These are phyloP conservation scores for Yamadazyma triangularis DNA, from an alignment of 1,139 yeast genomes.

Conservation along the genomic window DNA sequence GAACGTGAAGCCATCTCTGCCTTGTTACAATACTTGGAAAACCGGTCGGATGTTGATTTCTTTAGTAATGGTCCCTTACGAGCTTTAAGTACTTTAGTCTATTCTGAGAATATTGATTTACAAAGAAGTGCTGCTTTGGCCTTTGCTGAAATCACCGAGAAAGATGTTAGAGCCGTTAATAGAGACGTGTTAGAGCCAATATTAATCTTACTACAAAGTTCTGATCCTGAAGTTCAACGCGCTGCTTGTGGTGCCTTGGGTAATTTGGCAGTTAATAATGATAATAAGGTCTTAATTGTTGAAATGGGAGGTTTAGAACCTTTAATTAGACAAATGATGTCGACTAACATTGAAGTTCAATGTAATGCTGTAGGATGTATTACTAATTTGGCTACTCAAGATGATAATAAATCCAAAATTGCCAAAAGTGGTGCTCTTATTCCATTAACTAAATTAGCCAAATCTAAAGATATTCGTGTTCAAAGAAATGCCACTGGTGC, in stretches of 20 bases:
- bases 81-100: conserved; percentile 88
- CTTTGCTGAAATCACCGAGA: conserved; percentile 97
- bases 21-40: conserved; percentile 81
- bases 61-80: conserved; percentile 86
- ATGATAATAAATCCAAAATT: conserved; percentile 90
- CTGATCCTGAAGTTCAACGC: conserved; percentile 92
- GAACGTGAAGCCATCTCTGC: conserved; percentile 96
- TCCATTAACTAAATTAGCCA: conserved; percentile 90
- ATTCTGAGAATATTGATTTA: conserved; percentile 89
- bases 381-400: conserved; percentile 97
- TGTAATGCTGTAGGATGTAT: conserved; percentile 99
- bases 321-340: conserved; percentile 94
- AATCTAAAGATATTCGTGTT: conserved; percentile 89
- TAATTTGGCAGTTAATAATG: conserved; percentile 93
- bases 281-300: conserved; percentile 86
- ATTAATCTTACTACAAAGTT: conserved; percentile 74
- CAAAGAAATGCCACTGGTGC: conserved; percentile 99
- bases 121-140: conserved; percentile 98
- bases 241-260: conserved; percentile 99
- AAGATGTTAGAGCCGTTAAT: conserved; percentile 85
- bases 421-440: conserved; percentile 96
- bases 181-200: conserved; percentile 93
- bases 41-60: conserved; percentile 79
- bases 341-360: conserved; percentile 94
- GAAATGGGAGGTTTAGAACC: conserved; percentile 99